A percentile compares a stretch with the other conserved stretches of the same genome.
Conservation (phyloP, 345 rosid species). For the Lumnitzera littorea region DNA sequence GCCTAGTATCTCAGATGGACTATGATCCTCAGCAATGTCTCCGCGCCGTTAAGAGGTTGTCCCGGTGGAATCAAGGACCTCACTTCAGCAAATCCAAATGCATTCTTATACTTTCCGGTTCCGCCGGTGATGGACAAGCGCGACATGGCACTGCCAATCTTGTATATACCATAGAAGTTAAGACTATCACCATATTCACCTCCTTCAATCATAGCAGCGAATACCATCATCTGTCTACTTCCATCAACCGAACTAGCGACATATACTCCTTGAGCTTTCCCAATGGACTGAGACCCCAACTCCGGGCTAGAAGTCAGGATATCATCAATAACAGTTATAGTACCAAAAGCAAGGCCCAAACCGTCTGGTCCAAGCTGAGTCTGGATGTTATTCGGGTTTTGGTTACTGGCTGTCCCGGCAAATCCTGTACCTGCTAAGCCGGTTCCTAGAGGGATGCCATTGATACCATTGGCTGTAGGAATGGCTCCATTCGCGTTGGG, state of each 20-base stretch:
- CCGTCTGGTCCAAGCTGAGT: conserved; percentile 87
- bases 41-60: conserved; percentile 67
- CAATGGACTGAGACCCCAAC: conserved; percentile 64
- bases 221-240: conserved; percentile 88
- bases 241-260: conserved; percentile 85
- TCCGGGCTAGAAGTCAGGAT: conserved; percentile 70
- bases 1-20: conserved; percentile 47
- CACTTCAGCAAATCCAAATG: conserved; percentile 57
- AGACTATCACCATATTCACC: conserved; percentile 88
- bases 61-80: conserved; percentile 68
- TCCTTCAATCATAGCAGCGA: conserved; percentile 86
- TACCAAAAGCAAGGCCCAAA: conserved; percentile 76
- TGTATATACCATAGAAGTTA: conserved; percentile 79
- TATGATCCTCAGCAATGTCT: conserved; percentile 55
- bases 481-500: conserved; percentile 88
- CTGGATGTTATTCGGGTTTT: conserved; percentile 32
- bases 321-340: conserved; percentile 85
- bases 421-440: conserved; percentile 77
- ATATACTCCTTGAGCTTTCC: conserved; percentile 90
- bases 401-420: conserved; percentile 27
- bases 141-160: conserved; percentile 61
- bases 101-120: conserved; percentile 76
- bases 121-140: conserved; percentile 84
- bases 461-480: conserved; percentile 71
- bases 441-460: conserved; percentile 83